Conservation (phyloP, 176 grass and related monocot genomes). For the Oryza brachyantha region DNA sequence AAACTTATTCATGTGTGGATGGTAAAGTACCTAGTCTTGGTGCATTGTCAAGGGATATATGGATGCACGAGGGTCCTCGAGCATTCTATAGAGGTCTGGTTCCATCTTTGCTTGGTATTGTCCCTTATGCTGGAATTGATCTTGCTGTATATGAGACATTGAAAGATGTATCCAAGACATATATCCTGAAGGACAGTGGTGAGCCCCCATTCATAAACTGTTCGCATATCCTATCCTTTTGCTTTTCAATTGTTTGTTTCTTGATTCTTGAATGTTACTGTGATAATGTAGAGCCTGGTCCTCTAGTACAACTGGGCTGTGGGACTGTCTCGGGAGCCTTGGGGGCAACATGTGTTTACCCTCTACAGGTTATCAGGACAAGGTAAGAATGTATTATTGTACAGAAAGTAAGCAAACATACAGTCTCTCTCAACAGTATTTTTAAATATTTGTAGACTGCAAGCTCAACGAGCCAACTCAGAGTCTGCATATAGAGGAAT, state of each 20-base stretch:
- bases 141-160: conserved; percentile 90
- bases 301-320: conserved; percentile 83
- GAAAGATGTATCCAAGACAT: conserved; percentile 86
- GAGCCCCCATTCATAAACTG: conserved; percentile 21
- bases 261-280: conserved; percentile 25
- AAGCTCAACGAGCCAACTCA: conserved; percentile 80
- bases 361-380: conserved; percentile 97
- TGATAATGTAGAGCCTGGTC: conserved; percentile 78
- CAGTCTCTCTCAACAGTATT: conserved; percentile 24
- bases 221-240: conserved; percentile 6
- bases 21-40: conserved; percentile 82
- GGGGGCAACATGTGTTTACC: conserved; percentile 94
- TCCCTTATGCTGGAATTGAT: conserved; percentile 82
- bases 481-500: conserved; percentile 76
- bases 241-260: conserved; percentile 20
- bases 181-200: conserved; percentile 85
- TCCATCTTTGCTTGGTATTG: conserved; percentile 82
- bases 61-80: conserved; percentile 66
- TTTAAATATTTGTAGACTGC: conserved; percentile 72
- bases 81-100: conserved; percentile 80
- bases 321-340: conserved; percentile 85
- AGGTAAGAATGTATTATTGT: conserved; percentile 51
- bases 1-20: conserved; percentile 66
- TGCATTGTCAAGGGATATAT: conserved; percentile 65
- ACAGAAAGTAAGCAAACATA: neutral